Base-by-base conservation (phyloP, 768 basidiomycete species). In the Steccherinum ochraceum region DNA sequence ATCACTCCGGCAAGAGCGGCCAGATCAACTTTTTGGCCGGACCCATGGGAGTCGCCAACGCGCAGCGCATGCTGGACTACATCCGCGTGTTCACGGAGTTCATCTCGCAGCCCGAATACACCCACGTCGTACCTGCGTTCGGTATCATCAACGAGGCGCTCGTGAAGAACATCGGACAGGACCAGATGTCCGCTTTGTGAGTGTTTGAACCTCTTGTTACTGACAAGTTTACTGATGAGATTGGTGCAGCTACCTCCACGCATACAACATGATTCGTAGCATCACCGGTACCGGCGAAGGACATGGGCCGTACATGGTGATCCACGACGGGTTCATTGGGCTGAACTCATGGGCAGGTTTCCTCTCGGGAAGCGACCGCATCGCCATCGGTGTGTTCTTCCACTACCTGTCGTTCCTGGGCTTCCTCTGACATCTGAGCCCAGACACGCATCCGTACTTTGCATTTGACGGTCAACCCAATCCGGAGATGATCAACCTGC, bases 21-120 rank as follows among this genome's bases (percentile, higher is more conserved):
- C 62, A 67, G 20, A 66, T 86, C 61, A 87, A 89, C 60, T 78
- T 83, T 54, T 54, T 86, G 55, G 65, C 72, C 49, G 83, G 84
- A 16, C 80, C 83, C 49, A 93, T 93, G 90, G 91, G 91, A 12
- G 58, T 91, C 45, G 89, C 89, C 41, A 93, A 93, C 61, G 92
- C 87, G 10, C 77, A 93, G 65, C 76, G 91, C 20, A 77, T 85
- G 13, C 70, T 93, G 30, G 78, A 86, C 63, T 84, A 86, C 58
- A 81, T 93, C 54, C 78, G 91, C 21, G 74, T 84, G 27, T 67
- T 89, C 56, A 76, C 80, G 43, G 84, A 89, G 69, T 95, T 94
- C 71, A 83, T 94, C 64, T 78, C 80, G 2, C 87, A 91, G 59
- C 81, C 84, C 57, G 71, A 79, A 57, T 89, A 83, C 72, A 71